phyloP scores from a whole-genome alignment of 805 yeast species.

The Geotrichum ghanense region DNA sequence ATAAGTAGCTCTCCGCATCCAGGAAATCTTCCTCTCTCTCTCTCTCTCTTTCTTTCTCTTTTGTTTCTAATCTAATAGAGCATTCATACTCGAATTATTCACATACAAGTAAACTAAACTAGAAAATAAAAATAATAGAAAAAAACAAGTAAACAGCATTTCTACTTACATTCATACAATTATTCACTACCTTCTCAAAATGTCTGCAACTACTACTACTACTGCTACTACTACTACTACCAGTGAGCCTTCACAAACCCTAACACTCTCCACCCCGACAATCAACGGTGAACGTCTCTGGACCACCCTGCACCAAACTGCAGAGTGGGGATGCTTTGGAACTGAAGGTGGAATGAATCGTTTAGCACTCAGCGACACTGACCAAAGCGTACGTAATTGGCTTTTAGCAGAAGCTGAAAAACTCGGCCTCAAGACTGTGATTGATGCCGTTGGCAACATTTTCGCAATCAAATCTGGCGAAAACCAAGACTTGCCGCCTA shows the following conservation, averaged over 20 bases:
- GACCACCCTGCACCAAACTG: slow-evolving; percentile 51
- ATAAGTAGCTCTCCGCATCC: too few relatives aligned
- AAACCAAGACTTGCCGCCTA: slow-evolving; percentile 37
- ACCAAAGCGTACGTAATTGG: slow-evolving; percentile 58
- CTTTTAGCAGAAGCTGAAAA: slow-evolving; percentile 38
- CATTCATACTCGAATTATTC: too few relatives aligned
- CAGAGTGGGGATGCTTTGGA: slow-evolving; percentile 53
- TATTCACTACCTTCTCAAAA: too few relatives aligned
- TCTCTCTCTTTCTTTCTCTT: too few relatives aligned
- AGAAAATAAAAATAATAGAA: too few relatives aligned
- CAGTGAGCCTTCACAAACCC: neutral
- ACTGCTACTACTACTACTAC: neutral
- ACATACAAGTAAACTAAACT: too few relatives aligned
- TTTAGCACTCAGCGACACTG: slow-evolving; percentile 50
- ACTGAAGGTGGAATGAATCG: slow-evolving; percentile 58
- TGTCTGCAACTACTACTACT: neutral
- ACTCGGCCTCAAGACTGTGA: slow-evolving; percentile 45
- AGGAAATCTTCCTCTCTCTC: too few relatives aligned
- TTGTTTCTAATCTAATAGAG: too few relatives aligned
- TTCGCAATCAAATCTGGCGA: slow-evolving; percentile 55
- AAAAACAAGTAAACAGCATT: too few relatives aligned
- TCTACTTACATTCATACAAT: too few relatives aligned
- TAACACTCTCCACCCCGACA: neutral
- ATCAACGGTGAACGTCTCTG: slow-evolving; percentile 35
- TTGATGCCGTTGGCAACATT: slow-evolving; percentile 60